Evolutionary conservation across 129 eudicot genomes (phyloP), one percentile per base, ranked within the genome.

Genomic region (Escallonia rubra): DNA sequence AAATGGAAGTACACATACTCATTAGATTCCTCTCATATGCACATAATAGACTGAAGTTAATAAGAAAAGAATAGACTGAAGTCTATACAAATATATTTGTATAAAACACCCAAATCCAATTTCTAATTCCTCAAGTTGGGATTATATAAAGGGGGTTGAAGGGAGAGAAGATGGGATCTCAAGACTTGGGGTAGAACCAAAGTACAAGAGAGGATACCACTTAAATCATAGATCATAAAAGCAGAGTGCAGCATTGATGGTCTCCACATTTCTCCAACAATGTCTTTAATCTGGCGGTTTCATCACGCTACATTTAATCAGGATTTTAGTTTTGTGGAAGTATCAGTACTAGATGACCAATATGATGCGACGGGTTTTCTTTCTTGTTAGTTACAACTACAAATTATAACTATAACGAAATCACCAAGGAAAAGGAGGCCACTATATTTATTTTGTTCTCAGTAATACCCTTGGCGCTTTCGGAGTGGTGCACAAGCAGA

Each of bases 201-300:
- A 50, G 9, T 57, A 10, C 1, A n/a, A 8, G 3, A 6, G 52
- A 57, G 8, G 52, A 12, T 54, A 42, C 40, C 14, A n/a, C n/a
- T n/a, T n/a, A n/a, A n/a, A 59, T 67, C 73, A 65, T 73, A 78
- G 87, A 79, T 85, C 78, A 77, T 52, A 77, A 84, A 68, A 82
- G 78, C 81, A 63, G 95, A 90, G 97, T 90, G 97, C 95, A 90
- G 97, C 97, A 89, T 90, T 90, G 97, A 90, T 90, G 92, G 85
- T 69, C 57, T 14, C n/a, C 50, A 6, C 11, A 7, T 7, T 15
- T 64, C 54, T 38, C 38, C n/a, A n/a, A n/a, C 51, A 3, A 8
- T 50, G 63, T 9, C 49, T 41, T 23, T 3, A 8, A 38, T 57
- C 46, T 15, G 3, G 59, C 8, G 64, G 41, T 79, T 84, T 50